Conservation (phyloP, 179 eudicot species). For the Gypsophila paniculata region DNA sequence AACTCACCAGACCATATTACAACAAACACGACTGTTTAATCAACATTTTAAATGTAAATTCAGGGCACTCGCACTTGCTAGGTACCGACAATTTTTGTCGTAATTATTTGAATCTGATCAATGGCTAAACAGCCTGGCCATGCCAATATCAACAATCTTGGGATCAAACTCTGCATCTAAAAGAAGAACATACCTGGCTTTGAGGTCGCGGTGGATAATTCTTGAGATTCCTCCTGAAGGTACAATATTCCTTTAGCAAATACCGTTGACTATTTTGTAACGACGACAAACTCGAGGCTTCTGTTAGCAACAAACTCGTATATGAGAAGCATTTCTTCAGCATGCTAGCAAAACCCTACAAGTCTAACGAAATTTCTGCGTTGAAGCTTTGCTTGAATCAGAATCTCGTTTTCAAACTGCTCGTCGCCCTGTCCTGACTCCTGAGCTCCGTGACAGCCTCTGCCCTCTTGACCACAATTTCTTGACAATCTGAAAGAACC, state of each 20-base stretch:
- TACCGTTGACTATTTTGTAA: constrained; percentile 28
- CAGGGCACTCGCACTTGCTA: constrained; percentile 33
- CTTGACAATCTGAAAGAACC: constrained; percentile 26
- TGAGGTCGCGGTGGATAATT: constrained; percentile 39
- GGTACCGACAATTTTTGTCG: constrained; percentile 40
- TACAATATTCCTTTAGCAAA: constrained; percentile 35
- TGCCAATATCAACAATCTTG: constrained; percentile 43
- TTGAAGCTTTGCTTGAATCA: constrained; percentile 25
- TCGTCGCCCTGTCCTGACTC: constrained; percentile 27
- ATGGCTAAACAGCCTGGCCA: constrained; percentile 32
- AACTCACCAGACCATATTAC: not conserved
- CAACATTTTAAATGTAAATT: not conserved
- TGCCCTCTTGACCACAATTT: constrained; percentile 37
- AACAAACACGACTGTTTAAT: not conserved
- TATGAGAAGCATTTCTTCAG: constrained; percentile 38
- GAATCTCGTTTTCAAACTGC: constrained; percentile 37
- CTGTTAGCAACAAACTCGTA: constrained; percentile 33
- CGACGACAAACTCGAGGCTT: constrained; percentile 42
- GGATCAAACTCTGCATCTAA: constrained; percentile 33
- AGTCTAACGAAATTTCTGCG: constrained; percentile 29
- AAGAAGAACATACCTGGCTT: constrained; percentile 36
- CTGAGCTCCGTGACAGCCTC: constrained; percentile 30
- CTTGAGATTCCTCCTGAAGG: constrained; percentile 42
- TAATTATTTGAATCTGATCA: constrained; percentile 34
- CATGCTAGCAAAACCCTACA: constrained; percentile 30